A percentile compares a stretch with the other conserved stretches of the same genome.
These are phyloP conservation scores for Neofusicoccum ribis DNA, from an alignment of 2,329 filamentous ascomycete species.

Conservation along the genomic window DNA sequence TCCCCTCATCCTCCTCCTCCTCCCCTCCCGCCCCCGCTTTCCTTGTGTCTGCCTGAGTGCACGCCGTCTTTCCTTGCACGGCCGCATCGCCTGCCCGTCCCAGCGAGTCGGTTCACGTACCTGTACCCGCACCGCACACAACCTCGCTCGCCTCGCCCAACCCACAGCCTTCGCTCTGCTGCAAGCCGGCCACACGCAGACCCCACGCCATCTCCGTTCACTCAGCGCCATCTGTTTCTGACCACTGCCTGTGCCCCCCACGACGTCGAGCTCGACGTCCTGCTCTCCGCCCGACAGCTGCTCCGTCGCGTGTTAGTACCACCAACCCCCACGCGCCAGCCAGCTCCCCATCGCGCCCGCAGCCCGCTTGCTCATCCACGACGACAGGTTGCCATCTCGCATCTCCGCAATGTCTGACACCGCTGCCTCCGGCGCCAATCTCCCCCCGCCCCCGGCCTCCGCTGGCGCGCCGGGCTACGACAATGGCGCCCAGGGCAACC, in stretches of 20 bases:
- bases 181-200: neutral
- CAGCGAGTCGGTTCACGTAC: slow-evolving; percentile 19
- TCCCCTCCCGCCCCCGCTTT: slow-evolving; percentile 24
- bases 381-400: slow-evolving; percentile 17
- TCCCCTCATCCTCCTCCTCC: slow-evolving; percentile 35
- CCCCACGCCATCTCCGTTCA: slow-evolving; percentile 2
- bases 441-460: slow-evolving; percentile 69
- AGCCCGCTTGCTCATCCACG: slow-evolving; percentile 18
- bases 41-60: slow-evolving; percentile 25
- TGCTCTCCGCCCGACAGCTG: neutral
- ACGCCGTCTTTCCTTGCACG: neutral
- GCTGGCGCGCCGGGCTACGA: slow-evolving; percentile 76
- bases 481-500: slow-evolving; percentile 69
- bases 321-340: slow-evolving; percentile 18
- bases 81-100: slow-evolving; percentile 20
- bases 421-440: slow-evolving; percentile 61
- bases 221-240: neutral
- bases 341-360: slow-evolving; percentile 13
- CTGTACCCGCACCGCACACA: neutral
- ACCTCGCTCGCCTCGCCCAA: slow-evolving; percentile 17
- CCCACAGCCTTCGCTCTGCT: slow-evolving; percentile 1
- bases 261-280: neutral
- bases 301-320: slow-evolving; percentile 18
- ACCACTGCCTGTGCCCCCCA: neutral
- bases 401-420: slow-evolving; percentile 72